phyloP scores from a whole-genome alignment of 2,329 filamentous ascomycete genomes.

The Akanthomyces lecanii region DNA sequence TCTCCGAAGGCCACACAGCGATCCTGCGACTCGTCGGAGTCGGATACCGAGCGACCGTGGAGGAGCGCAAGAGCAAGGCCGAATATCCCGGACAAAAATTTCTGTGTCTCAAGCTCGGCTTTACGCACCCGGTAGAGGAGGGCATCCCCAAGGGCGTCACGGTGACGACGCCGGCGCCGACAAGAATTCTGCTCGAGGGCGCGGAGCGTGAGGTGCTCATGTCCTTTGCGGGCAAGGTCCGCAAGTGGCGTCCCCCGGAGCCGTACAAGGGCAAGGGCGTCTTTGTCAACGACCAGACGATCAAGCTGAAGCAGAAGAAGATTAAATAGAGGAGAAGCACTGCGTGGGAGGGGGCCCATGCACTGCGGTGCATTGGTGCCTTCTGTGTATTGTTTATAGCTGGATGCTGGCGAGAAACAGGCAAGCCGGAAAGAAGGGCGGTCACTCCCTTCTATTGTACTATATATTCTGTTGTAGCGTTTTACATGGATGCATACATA shows the following conservation, averaged over 20 bases:
- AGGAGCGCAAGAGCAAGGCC: slow-evolving; percentile 68
- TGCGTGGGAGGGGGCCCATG: neutral
- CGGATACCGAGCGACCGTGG: slow-evolving; percentile 86
- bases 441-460: neutral
- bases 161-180: slow-evolving; percentile 85
- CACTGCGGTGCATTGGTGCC: neutral
- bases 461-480: slow-evolving; percentile 13
- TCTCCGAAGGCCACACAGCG: slow-evolving; percentile 93
- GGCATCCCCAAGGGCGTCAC: slow-evolving; percentile 77
- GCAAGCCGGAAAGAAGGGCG: neutral
- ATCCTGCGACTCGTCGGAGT: slow-evolving; percentile 92
- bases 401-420: neutral
- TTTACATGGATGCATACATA: slow-evolving; percentile 13
- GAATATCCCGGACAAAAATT: slow-evolving; percentile 82
- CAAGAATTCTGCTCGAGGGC: slow-evolving; percentile 84
- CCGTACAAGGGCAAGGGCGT: slow-evolving; percentile 99
- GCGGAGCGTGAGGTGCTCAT: slow-evolving; percentile 81
- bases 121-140: slow-evolving; percentile 91
- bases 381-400: slow-evolving; percentile 5
- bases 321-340: slow-evolving; percentile 61
- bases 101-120: slow-evolving; percentile 90
- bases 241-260: slow-evolving; percentile 85
- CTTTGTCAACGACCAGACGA: slow-evolving; percentile 95
- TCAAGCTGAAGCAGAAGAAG: slow-evolving; percentile 97
- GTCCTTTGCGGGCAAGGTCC: slow-evolving; percentile 84